A percentile compares a stretch with the other conserved stretches of the same genome.
phyloP scores from a whole-genome alignment of 2,329 filamentous ascomycete genomes.

The Bipolaris gigantea region DNA sequence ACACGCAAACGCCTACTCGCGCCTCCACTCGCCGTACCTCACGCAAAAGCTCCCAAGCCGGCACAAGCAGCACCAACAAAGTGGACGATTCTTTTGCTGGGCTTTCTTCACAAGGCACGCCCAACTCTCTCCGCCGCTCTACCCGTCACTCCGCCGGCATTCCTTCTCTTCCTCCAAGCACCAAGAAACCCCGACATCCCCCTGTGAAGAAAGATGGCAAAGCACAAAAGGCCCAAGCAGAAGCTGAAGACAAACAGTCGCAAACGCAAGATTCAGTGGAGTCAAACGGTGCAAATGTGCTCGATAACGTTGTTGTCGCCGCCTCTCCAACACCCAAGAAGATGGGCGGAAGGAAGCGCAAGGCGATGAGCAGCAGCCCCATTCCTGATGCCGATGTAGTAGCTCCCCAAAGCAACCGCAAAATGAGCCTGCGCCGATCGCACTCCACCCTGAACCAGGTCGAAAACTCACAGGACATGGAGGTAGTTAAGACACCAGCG shows the following conservation, averaged over 20 bases:
- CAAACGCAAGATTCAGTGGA: background rate
- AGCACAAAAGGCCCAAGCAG: constrained; percentile 23
- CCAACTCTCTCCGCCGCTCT: constrained; percentile 31
- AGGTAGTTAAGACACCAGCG: constrained; percentile 31
- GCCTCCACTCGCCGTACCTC: background rate
- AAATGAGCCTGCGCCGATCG: constrained; percentile 30
- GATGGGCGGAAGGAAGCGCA: constrained; percentile 22
- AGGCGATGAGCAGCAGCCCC: constrained; percentile 15
- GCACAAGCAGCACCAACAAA: constrained; percentile 33
- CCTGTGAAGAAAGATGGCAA: constrained; percentile 12
- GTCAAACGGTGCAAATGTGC: constrained; percentile 39
- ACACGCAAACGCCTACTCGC: constrained; percentile 18
- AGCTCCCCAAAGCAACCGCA: constrained; percentile 26
- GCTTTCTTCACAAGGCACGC: constrained; percentile 21
- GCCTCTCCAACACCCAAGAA: constrained; percentile 18
- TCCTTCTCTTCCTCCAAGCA: constrained; percentile 17
- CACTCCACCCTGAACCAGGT: constrained; percentile 36
- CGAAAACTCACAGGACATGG: constrained; percentile 26
- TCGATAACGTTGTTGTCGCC: constrained; percentile 48
- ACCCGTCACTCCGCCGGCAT: constrained; percentile 30
- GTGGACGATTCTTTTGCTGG: constrained; percentile 44
- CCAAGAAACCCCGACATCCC: constrained; percentile 32
- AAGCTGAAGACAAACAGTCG: constrained; percentile 1
- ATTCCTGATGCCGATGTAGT: background rate
- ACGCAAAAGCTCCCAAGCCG: constrained; percentile 11